Evolutionary conservation across 805 yeast genomes (phyloP).

Genomic region (Ogataea polymorpha): DNA sequence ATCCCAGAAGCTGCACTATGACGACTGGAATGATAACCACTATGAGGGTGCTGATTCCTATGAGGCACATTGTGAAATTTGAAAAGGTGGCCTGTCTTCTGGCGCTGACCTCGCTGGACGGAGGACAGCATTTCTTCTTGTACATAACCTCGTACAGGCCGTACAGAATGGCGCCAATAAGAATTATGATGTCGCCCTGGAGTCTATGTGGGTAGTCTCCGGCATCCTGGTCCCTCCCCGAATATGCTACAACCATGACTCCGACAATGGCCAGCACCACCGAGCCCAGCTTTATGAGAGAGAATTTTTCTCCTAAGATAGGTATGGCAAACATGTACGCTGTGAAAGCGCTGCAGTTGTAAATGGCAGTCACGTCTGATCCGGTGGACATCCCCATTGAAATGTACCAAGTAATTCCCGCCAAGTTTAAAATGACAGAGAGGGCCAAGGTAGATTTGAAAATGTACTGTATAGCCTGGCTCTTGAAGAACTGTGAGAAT

Average conservation of each 20-base stretch:
- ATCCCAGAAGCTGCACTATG: slow-evolving; percentile 48
- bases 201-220: slow-evolving; percentile 53
- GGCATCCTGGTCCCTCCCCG: slow-evolving; percentile 36
- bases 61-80: slow-evolving; percentile 64
- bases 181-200: slow-evolving; percentile 68
- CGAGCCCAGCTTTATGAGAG: slow-evolving; percentile 59
- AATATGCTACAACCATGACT: slow-evolving; percentile 74
- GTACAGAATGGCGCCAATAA: slow-evolving; percentile 70
- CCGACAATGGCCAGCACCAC: slow-evolving; percentile 72
- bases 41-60: slow-evolving; percentile 57
- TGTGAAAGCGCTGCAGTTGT: slow-evolving; percentile 85
- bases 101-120: slow-evolving; percentile 53
- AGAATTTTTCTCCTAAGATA: slow-evolving; percentile 61
- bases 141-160: slow-evolving; percentile 84
- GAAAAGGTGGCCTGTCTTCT: slow-evolving; percentile 79
- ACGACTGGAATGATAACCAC: slow-evolving; percentile 48
- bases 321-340: slow-evolving; percentile 84
- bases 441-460: slow-evolving; percentile 41
- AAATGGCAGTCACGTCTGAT: slow-evolving; percentile 84
- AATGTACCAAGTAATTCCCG: slow-evolving; percentile 83
- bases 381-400: slow-evolving; percentile 81
- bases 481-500: slow-evolving; percentile 34
- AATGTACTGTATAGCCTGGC: slow-evolving; percentile 51
- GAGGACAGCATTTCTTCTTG: slow-evolving; percentile 74
- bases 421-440: slow-evolving; percentile 60